Evolutionary conservation across 2,329 filamentous ascomycete species (phyloP), one percentile per base, ranked within the genome.

Genomic region (Didymella arachidicola): DNA sequence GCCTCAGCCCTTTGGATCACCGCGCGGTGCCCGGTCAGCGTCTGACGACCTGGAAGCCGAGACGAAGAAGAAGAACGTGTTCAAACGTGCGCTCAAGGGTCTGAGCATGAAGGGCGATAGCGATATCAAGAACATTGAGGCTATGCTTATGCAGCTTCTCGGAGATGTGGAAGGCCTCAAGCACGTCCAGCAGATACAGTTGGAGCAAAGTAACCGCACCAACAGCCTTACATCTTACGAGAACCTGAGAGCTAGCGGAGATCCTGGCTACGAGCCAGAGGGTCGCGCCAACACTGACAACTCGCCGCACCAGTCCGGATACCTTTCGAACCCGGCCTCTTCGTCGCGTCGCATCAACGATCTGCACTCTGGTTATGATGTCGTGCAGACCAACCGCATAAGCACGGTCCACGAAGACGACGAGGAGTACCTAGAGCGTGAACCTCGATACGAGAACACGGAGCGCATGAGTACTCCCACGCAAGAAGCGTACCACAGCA

Each of bases 11-110:
- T 59, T 67, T 43, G 67, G 61, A 38, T 82, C 82, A 11, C 80
- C 88, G 25, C 86, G 89, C 59, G 87, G 86, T 38, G 78, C 79
- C 57, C 80, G 81, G 39, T 81, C 82, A 59, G 80, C 79, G 25
- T 73, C 75, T 12, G 82, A 85, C 8, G 84, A 86, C 18, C 78
- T 80, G 6, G 86, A 89, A 44, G 70, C 83, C 39, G 83, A 89
- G 22, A 83, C 85, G 43, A 97, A 97, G 85, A 93, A 92, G 73
- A 91, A 92, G 78, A 97, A 92, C 72, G 86, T 99, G n/a, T 95
- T 98, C 80, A 91, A 90, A 70, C 88, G 94, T 62, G 95, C 95
- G n/a, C 82, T 99, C 48, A 94, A 96, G 74, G 93, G 93, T 3
- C 82, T 99, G 48, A 92, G 92, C 68, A 86, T 90, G 72, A 96